A percentile compares a stretch with the other conserved stretches of the same genome.
phyloP scores from a whole-genome alignment of 495 filamentous ascomycete genomes.

The Aspergillus sclerotiicarbonarius region DNA sequence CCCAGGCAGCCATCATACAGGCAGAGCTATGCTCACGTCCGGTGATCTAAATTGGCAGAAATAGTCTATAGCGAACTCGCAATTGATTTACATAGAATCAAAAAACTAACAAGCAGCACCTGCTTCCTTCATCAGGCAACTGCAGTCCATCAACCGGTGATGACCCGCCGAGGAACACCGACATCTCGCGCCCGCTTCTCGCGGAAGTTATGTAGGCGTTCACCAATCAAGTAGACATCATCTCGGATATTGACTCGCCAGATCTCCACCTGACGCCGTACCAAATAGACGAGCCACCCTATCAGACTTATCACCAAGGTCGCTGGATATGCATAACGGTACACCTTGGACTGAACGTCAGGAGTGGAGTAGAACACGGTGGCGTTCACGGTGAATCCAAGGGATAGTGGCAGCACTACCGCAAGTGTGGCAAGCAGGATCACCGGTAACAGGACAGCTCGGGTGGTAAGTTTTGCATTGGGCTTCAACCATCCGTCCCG shows the following conservation, averaged over 20 bases:
- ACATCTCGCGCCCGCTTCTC: conserved; percentile 51
- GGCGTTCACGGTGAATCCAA: conserved; percentile 46
- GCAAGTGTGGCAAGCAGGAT: conserved; percentile 55
- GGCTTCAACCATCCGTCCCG: conserved; percentile 80
- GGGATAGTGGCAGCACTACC: conserved; percentile 55
- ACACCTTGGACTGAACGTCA: conserved; percentile 54
- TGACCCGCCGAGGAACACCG: conserved; percentile 39
- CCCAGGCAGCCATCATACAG: no score
- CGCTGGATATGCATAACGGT: conserved; percentile 71
- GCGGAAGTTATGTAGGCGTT: conserved; percentile 89
- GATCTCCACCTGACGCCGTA: conserved; percentile 54
- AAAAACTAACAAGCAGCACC: conserved; percentile 2
- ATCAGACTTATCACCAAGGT: conserved; percentile 49
- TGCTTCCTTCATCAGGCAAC: neutral
- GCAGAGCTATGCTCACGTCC: no score
- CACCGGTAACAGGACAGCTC: conserved; percentile 76
- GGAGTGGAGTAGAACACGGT: conserved; percentile 40
- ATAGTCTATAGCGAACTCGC: neutral
- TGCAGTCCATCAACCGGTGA: conserved; percentile 30
- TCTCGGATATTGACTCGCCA: conserved; percentile 87
- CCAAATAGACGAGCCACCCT: conserved; percentile 38
- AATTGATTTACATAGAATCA: conserved; percentile 3
- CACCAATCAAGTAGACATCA: conserved; percentile 94
- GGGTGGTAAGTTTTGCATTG: conserved; percentile 72
- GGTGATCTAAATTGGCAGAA: neutral